Conservation (phyloP, 352 stramenopile genomes). For the Globisporangium mamillatum region DNA sequence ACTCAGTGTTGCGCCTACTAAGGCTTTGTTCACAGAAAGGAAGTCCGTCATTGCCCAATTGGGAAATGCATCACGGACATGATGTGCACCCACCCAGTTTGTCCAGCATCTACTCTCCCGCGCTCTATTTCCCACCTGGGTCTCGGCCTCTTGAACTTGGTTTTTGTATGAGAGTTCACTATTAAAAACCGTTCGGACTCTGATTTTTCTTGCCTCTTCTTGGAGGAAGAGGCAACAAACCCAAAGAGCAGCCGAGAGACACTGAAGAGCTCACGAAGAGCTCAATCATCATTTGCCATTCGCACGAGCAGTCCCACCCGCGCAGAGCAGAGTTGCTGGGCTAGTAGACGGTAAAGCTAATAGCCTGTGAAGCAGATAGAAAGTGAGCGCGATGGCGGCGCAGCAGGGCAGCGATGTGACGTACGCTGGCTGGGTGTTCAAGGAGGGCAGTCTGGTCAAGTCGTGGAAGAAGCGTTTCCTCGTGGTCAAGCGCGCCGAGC, state of each 20-base stretch:
- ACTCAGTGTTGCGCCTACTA: neutral
- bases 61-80: neutral
- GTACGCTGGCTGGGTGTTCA: slow-evolving; percentile 76
- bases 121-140: neutral
- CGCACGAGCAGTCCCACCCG: neutral
- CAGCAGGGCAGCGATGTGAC: slow-evolving; percentile 45
- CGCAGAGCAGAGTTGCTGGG: neutral
- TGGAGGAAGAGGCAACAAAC: neutral
- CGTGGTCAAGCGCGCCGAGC: slow-evolving; percentile 65
- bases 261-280: neutral
- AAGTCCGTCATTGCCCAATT: neutral
- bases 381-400: neutral
- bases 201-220: neutral
- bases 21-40: neutral
- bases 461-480: slow-evolving; percentile 87
- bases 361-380: too few species aligned
- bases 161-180: neutral
- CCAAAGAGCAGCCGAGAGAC: neutral
- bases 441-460: slow-evolving; percentile 75
- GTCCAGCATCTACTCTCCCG: neutral
- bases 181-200: neutral
- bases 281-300: neutral
- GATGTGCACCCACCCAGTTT: neutral
- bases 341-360: neutral
- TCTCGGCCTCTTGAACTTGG: neutral